Evolutionary conservation across 345 rosid species (phyloP), one percentile per base, ranked within the genome.

Genomic region (Salix brachista): DNA sequence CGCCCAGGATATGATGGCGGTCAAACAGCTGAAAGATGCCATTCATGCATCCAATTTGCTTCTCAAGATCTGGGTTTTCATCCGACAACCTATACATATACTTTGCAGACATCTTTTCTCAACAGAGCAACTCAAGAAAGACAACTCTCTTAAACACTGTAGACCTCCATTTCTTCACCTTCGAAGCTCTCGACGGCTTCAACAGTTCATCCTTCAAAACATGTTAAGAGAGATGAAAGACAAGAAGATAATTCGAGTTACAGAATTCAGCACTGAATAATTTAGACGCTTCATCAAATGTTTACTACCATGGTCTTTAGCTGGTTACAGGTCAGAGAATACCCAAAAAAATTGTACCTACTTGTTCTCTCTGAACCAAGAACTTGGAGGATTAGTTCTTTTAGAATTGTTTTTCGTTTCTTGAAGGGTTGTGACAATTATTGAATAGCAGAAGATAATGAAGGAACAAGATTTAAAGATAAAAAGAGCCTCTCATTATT

Each of bases 21-120:
- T 89, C 91, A 77, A 94, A 92, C 72, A 92, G 88, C 48, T 92
- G 95, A 73, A 92, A 88, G 75, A 95, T 85, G 54, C 97, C 97
- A 81, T 88, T 85, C 91, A 92, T 92, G 80, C 99, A 95, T 65
- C 99, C 97, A 77, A 93, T 83, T 67, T 92, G 97, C 86, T 89
- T 92, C 62, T 82, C 89, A 81, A 88, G 84, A 83, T 86, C 88
- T 78, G 94, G 86, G 67, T 87, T 89, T 74, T 94, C 97, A 71
- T 92, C 98, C 37, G 97, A 83, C 39, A 89, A 75, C 71, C 87
- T 81, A 83, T 87, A 79, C 34, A 89, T 67, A 72, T 86, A 82
- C 82, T 91, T 91, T 0, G 94, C 85, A 75, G 97, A 86, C 98
- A 94, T 92, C 58, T 81, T 83, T 42, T 69, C 66, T 30, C 67